A percentile compares a stretch with the other conserved stretches of the same genome.
These are phyloP conservation scores for Saccharomyces pastorianus DNA, from an alignment of 1,139 yeast genomes.

Conservation along the genomic window DNA sequence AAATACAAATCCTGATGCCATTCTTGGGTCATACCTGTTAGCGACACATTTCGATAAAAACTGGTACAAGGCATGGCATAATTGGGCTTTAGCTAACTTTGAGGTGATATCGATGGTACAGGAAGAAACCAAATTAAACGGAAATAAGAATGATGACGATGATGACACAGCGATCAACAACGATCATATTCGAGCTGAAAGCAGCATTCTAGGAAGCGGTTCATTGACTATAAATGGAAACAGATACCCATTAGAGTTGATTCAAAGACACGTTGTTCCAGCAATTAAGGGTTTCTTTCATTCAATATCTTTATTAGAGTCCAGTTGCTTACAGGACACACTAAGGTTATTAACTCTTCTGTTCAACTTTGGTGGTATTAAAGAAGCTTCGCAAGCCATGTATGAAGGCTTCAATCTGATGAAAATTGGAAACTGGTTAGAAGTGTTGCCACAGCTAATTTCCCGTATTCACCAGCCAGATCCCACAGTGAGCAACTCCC, in stretches of 20 bases:
- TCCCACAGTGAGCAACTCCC: constrained; percentile 69
- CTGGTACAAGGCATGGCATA: constrained; percentile 99
- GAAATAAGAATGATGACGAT: constrained; percentile 12
- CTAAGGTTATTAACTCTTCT: constrained; percentile 81
- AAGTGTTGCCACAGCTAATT: constrained; percentile 89
- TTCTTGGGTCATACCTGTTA: constrained; percentile 81
- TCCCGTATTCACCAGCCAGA: constrained; percentile 96
- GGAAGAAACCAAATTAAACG: constrained; percentile 24
- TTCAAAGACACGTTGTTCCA: constrained; percentile 84
- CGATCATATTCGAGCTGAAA: constrained; percentile 6
- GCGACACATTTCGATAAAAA: constrained; percentile 90
- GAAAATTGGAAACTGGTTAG: constrained; percentile 87
- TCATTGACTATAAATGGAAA: constrained; percentile 17
- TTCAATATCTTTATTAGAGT: constrained; percentile 78
- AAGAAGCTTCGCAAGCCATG: constrained; percentile 87
- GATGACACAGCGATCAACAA: constrained; percentile 8
- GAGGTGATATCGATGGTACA: constrained; percentile 71
- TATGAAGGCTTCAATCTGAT: constrained; percentile 86
- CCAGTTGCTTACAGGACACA: constrained; percentile 88
- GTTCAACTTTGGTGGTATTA: constrained; percentile 91
- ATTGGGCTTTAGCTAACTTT: constrained; percentile 97
- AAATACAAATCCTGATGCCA: constrained; percentile 56
- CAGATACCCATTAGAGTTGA: constrained; percentile 47
- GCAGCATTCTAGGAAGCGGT: constrained; percentile 20
- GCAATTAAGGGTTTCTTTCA: constrained; percentile 94